Evolutionary conservation across 768 basidiomycete species (phyloP), one percentile per base, ranked within the genome.

Genomic region (Lyophyllum semitale): DNA sequence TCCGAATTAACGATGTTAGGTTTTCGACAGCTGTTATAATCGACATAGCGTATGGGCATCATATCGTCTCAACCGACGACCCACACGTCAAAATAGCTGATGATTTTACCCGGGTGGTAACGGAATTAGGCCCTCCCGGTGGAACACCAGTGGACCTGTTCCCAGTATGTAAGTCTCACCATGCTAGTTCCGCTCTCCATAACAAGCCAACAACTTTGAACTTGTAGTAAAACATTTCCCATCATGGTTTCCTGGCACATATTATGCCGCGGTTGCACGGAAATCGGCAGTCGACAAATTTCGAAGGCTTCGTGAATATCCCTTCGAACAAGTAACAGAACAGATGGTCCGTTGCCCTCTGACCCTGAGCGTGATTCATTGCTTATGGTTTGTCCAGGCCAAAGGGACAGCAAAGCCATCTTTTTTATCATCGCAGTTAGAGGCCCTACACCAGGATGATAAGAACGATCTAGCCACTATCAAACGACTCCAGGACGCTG

Each of bases 21-120:
- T 67, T 48, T 51, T 23, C 64, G 5, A 61, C 58, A 11, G 50
- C 51, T 17, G 40, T 60, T 9, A 60, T 64, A 13, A 59, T 63
- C 29, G 15, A 50, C 8, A 32, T 67, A 35, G 50, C 61, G 4
- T 65, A 59, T 43, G 65, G 63, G 13, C 59, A 61, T 40, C 40
- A 48, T 13, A 48, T 60, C 12, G 40, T 49, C 9, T 48, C 59
- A 17, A 46, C 59, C 32, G 55, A 63, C n/a, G 63, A 62, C 43
- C 47, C 55, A 7, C 59, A 58, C 48, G 38, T 58, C 29, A 27
- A 54, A 20, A 47, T 62, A 12, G 53, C 54, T 8, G 32, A 57
- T 4, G 53, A 53, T 26, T 49, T 29, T 18, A 45, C 26, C 26
- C 33, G n/a, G 17, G 46, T 51, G 12, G 25, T 51, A 3, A 33